Evolutionary conservation across 2,329 filamentous ascomycete species (phyloP).

Genomic region (Curvularia lunata): DNA sequence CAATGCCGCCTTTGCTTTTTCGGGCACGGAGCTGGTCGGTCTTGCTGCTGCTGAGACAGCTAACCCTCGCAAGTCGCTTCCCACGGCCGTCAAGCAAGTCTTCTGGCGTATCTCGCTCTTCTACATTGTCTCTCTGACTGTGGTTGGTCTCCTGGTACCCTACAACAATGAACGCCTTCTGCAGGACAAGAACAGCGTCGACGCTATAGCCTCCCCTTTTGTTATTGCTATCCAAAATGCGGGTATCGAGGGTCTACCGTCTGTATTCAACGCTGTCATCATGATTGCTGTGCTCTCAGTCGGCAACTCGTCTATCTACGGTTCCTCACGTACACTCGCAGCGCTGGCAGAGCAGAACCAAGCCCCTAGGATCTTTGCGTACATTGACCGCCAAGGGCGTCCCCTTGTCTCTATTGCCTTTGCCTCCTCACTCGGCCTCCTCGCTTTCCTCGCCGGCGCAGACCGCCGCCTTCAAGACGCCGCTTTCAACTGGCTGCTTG

Average conservation of each 20-base stretch:
- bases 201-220: conserved; percentile 83
- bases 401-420: conserved; percentile 63
- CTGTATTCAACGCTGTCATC: conserved; percentile 94
- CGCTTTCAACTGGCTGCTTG: conserved; percentile 70
- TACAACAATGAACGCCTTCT: conserved; percentile 72
- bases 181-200: conserved; percentile 61
- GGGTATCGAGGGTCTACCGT: conserved; percentile 79
- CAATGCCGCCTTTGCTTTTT: conserved; percentile 76
- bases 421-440: conserved; percentile 63
- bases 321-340: conserved; percentile 86
- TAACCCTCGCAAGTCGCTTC: conserved; percentile 82
- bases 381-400: conserved; percentile 67
- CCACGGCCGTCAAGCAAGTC: conserved; percentile 90
- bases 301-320: conserved; percentile 90
- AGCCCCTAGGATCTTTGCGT: conserved; percentile 63
- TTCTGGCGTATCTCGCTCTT: conserved; percentile 82
- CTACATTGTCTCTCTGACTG: conserved; percentile 80
- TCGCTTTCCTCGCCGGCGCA: conserved; percentile 63
- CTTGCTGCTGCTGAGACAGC: conserved; percentile 79
- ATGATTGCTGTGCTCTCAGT: conserved; percentile 89
- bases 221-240: conserved; percentile 90
- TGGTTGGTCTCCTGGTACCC: conserved; percentile 83
- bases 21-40: conserved; percentile 78
- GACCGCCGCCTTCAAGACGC: conserved; percentile 47
- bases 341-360: conserved; percentile 81